Evolutionary conservation across 2,329 filamentous ascomycete genomes (phyloP), one percentile per base, ranked within the genome.

Genomic region (Apiospora arundinis): DNA sequence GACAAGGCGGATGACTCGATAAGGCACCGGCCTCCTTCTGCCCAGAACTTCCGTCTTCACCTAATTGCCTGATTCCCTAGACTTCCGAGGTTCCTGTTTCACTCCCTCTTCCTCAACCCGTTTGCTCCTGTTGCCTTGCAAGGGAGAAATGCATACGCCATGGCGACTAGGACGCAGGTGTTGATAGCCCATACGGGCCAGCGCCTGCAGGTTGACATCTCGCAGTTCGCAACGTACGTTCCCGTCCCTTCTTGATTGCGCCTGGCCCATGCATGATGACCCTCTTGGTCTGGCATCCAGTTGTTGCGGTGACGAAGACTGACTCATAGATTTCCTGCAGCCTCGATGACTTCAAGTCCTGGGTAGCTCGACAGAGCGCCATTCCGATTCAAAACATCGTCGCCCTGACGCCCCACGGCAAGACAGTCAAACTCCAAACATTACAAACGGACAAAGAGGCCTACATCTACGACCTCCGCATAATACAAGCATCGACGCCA

Each of bases 161-260:
- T 85, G 84, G 89, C 87, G 84, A 97, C 97, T 94, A 93, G 93
- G 86, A 90, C 95, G 82, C 91, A 94, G 85, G 92, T 97, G 83
- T 93, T 94, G 86, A 92, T 97, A 81, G 95, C 94, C 88, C 95
- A 97, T 85, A 95, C 93, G 83, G 95, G 95, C 86, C 92, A 94
- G 87, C 92, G 92, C 84, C 88, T 97, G 80, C 88, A 91, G 81
- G 89, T 93, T 81, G 93, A 97, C 84, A 90, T 92, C 76, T 88
- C 91, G 74, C 89, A 91, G 80, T 93, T 95, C 83, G 87, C 89
- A 77, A 92, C 92, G 92, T 94, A 86, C 77, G 90, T 85, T 71
- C 69, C 66, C 66, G 42, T n/a, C 56, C 56, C 32, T 60, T 60
- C 52, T 28, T 60, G 52, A 68, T 25, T 42, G 68, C 25, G 25